Conservation (phyloP, 441 rosid genomes). For the Rhodomyrtus psidioides region DNA sequence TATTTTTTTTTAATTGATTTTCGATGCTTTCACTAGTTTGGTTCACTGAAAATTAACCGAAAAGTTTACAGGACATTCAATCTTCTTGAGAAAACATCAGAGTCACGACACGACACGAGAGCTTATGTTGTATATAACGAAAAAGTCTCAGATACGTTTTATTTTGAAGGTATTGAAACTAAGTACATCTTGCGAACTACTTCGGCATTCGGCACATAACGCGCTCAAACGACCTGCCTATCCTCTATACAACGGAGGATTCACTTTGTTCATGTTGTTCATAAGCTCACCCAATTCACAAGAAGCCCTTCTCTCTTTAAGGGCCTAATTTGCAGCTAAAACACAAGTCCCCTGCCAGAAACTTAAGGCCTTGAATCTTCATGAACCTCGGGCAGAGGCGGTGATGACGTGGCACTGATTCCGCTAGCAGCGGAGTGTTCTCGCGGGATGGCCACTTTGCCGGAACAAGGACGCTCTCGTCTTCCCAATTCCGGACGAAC, state of each 20-base stretch:
- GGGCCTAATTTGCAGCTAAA: neutral
- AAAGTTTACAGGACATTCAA: neutral
- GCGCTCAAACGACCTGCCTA: neutral
- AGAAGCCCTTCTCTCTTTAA: neutral
- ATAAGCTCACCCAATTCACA: neutral
- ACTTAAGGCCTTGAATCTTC: constrained; percentile 9
- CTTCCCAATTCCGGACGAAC: constrained; percentile 22
- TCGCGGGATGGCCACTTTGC: constrained; percentile 78
- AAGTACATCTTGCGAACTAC: neutral
- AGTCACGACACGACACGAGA: neutral
- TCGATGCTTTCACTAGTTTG: too few relatives aligned
- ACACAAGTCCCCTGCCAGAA: neutral
- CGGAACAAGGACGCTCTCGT: constrained; percentile 51
- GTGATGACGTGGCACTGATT: constrained; percentile 51
- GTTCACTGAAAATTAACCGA: too few relatives aligned
- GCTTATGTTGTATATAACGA: neutral
- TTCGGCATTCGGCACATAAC: neutral
- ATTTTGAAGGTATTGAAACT: neutral
- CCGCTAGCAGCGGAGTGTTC: constrained; percentile 76
- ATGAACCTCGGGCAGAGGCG: constrained; percentile 31
- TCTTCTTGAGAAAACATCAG: neutral
- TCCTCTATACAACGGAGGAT: neutral
- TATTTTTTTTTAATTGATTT: too few relatives aligned
- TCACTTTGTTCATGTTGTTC: neutral
- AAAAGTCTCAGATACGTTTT: too few relatives aligned